Evolutionary conservation across 208 protist genomes (phyloP).

Genomic region (Leishmania aethiopica): DNA sequence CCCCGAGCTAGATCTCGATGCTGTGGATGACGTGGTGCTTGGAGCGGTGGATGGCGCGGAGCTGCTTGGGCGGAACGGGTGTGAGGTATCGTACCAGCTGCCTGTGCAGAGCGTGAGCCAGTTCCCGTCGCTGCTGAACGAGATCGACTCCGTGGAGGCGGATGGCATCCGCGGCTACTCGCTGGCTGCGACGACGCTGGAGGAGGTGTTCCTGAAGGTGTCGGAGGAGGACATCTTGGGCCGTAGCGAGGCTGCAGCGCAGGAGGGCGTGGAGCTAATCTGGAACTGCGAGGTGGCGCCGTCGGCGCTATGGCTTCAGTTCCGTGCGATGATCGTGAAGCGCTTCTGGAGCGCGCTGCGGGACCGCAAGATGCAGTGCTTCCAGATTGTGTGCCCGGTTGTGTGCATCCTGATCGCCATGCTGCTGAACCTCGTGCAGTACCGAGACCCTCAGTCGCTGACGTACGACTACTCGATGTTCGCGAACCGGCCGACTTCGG

Average conservation of each 20-base stretch:
- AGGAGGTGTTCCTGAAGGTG: constrained; percentile 75
- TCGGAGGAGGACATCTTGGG: constrained; percentile 65
- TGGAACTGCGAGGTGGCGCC: constrained; percentile 23
- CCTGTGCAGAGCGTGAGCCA: constrained; percentile 32
- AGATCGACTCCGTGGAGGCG: constrained; percentile 61
- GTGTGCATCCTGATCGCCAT: constrained; percentile 68
- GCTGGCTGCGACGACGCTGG: constrained; percentile 71
- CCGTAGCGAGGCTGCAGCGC: constrained; percentile 48
- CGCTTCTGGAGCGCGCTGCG: constrained; percentile 53
- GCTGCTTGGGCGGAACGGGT: constrained; percentile 24
- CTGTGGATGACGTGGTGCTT: constrained; percentile 27
- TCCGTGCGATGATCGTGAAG: constrained; percentile 60
- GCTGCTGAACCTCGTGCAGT: constrained; percentile 54
- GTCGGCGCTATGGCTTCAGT: constrained; percentile 41
- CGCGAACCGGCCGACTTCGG: constrained; percentile 19
- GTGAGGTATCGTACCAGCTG: constrained; percentile 45
- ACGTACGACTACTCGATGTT: constrained; percentile 39
- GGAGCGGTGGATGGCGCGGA: constrained; percentile 28
- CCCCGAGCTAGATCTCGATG: constrained; percentile 30
- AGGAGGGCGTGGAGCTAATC: constrained; percentile 31
- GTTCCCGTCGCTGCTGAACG: constrained; percentile 47
- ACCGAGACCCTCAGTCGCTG: constrained; percentile 20
- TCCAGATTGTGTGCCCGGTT: constrained; percentile 81
- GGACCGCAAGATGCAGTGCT: constrained; percentile 65
- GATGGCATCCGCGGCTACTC: constrained; percentile 51